Evolutionary conservation across 176 grass and related monocot species (phyloP), one percentile per base, ranked within the genome.

Genomic region (Dendrocalamus sinicus): DNA sequence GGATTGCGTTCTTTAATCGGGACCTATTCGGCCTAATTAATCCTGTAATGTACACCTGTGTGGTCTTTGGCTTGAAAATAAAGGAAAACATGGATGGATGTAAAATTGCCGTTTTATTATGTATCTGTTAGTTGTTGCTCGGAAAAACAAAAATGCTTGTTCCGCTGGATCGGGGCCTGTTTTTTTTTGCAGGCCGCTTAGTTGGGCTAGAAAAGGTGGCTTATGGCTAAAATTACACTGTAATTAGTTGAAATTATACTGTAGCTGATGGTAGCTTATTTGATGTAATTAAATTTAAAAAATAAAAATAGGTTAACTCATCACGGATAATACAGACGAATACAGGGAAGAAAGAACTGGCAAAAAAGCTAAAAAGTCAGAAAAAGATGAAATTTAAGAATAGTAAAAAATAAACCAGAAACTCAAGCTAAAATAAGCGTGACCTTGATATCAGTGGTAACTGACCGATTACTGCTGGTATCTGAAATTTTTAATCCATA

Each of bases 11-110:
- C 12, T 46, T 62, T 23, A 55, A 70, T 2, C 47, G 37, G 28
- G 46, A 14, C 47, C 30, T 50, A 57, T 8, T 62, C 24, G 40
- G 41, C 43, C 46, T 75, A 66, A 74, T 6, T 20, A 14, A 50
- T 72, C 85, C 39, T 24, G 57, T 68, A 58, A 32, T 32, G 54
- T 15, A 61, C 53, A 61, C 22, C 24, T 75, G 19, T 30, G 70
- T 65, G 81, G 13, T 20, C 70, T 75, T 84, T 84, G 57, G 58
- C 58, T 75, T 84, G 73, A 75, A 84, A 57, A 58, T 6, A 59
- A 76, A 76, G 74, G 17, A 73, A 75, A 63, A 22, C 68, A 28
- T 28, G 28, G 28, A 81, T 61, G 28, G 55, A 37, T 11, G 70
- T 48, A 51, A 59, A 40, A n/a, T 13, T 8, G 30, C 45, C 7